Evolutionary conservation across 208 protist genomes (phyloP), one percentile per base, ranked within the genome.

Genomic region (Crithidia fasciculata): DNA sequence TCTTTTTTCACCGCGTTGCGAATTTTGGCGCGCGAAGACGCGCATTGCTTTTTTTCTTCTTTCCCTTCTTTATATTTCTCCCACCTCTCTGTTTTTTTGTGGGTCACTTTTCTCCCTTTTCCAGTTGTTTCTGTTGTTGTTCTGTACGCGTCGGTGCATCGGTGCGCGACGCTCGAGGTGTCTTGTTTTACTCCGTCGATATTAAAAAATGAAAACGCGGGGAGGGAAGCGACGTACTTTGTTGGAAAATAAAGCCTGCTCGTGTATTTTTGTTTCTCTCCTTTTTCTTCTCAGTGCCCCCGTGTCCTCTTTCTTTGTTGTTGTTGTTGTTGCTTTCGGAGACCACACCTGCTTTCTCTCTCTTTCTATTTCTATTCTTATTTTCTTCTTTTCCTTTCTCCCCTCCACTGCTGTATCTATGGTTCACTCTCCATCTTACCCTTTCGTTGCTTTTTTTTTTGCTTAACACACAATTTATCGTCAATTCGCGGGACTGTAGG

Each of bases 1-100:
- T 52, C 72, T 71, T 72, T 58, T 72, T 72, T 75, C 28, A 28
- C 28, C 28, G 28, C 28, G 28, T 28, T 28, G 28, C 28, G 28
- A 28, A 2, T 28, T 28, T 28, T 28, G 28, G 28, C 1, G 28
- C 1, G 28, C 28, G 28, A 28, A 28, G 28, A 28, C 28, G 28
- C 28, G 28, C 28, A 28, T 28, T 28, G 28, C 28, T 69, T 75
- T 69, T 66, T 19, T 54, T 66, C 37, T 16, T 44, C 9, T n/a
- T 50, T 18, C 4, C 43, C 8, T 8, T 8, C 13, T 15, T 40
- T 9, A 2, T 55, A 2, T 18, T 36, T 52, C 19, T 58, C n/a
- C 28, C 54, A 28, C 12, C 15, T 55, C 15, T 18, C 18, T 58
- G 39, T 45, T 61, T 2, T 61, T 61, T 10, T 61, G 9, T 19